Evolutionary conservation across 2,329 filamentous ascomycete genomes (phyloP).

Genomic region (Aspergillus pseudotamarii): DNA sequence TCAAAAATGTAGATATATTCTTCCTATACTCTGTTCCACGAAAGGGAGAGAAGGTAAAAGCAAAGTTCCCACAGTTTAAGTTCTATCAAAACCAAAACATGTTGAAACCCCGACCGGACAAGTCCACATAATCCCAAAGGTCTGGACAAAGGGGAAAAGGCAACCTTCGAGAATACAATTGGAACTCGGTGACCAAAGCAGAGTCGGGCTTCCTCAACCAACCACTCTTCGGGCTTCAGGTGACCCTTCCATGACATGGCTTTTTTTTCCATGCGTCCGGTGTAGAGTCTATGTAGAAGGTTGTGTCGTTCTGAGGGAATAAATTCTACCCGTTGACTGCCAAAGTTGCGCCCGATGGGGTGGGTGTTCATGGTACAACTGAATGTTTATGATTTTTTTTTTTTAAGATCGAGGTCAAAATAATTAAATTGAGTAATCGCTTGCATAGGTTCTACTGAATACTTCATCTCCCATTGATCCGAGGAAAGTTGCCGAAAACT

Average conservation of each 20-base stretch:
- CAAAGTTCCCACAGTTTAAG: not conserved
- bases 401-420: not conserved
- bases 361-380: not conserved
- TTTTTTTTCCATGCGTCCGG: not conserved
- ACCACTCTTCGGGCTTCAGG: not conserved
- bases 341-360: not conserved
- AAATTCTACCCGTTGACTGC: not conserved
- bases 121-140: not conserved
- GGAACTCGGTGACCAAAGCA: not conserved
- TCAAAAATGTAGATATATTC: not conserved
- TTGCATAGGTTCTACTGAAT: not conserved
- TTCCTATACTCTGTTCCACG: not conserved
- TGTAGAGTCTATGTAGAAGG: not conserved
- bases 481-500: not conserved
- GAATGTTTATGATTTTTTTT: not conserved
- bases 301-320: not conserved
- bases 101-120: not conserved
- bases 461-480: not conserved
- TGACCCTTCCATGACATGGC: not conserved
- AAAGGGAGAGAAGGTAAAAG: not conserved
- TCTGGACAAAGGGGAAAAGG: not conserved
- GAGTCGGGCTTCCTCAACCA: not conserved
- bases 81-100: not conserved
- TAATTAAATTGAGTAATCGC: not conserved
- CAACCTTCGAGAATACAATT: constrained; percentile 3